phyloP scores from a whole-genome alignment of 1,139 yeast genomes.

The Yamadazyma membranifaciens region DNA sequence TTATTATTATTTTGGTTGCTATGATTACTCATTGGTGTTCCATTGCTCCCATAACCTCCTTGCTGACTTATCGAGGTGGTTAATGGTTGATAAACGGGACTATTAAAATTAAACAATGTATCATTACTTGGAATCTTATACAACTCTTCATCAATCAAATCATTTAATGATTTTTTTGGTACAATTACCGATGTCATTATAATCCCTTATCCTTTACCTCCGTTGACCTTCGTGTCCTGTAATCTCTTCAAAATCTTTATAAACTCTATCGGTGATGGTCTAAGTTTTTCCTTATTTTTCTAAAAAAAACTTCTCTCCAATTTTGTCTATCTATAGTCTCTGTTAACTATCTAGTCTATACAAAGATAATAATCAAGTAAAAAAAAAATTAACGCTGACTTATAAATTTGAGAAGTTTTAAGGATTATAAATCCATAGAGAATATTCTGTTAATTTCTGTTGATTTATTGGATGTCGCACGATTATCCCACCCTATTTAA shows the following conservation, averaged over 20 bases:
- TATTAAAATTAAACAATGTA: slow-evolving; percentile 7
- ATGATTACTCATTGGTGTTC: not conserved
- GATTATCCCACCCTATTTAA: too few relatives aligned
- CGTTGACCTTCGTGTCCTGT: too few relatives aligned
- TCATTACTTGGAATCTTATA: slow-evolving; percentile 43
- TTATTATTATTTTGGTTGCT: not conserved
- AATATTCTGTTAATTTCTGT: slow-evolving; percentile 5
- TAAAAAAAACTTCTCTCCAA: too few relatives aligned
- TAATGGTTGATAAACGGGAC: slow-evolving; percentile 3
- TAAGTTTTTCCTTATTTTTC: too few relatives aligned
- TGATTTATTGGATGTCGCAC: slow-evolving; percentile 1
- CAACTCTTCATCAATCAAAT: slow-evolving; percentile 65
- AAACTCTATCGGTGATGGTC: too few relatives aligned
- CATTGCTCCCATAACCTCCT: not conserved
- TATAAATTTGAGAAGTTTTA: not conserved
- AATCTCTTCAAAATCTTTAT: too few relatives aligned
- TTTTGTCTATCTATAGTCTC: too few relatives aligned
- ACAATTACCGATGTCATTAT: slow-evolving; percentile 48
- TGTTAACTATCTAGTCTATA: too few relatives aligned
- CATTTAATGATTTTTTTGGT: slow-evolving; percentile 57
- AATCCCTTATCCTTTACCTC: not conserved
- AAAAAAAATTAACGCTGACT: too few relatives aligned
- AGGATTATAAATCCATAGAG: slow-evolving; percentile 3
- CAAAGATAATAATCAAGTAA: too few relatives aligned
- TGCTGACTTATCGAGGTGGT: not conserved